Evolutionary conservation across 352 stramenopile genomes (phyloP), one percentile per base, ranked within the genome.

Genomic region (Globisporangium nagaii): DNA sequence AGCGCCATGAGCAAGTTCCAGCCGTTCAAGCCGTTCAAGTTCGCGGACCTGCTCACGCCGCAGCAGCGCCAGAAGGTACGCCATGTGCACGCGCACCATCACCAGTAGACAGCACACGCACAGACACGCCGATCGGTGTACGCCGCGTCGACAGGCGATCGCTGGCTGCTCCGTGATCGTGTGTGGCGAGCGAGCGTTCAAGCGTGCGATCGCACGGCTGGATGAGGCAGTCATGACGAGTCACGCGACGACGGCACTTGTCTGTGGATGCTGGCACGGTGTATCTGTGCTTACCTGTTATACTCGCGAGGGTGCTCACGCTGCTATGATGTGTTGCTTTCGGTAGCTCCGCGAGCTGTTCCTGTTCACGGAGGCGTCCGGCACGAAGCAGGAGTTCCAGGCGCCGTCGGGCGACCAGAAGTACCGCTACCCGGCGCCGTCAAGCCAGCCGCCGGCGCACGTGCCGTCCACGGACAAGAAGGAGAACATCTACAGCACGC

Each of bases 1-100:
- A 37, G 39, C 34, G 77, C 28, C 50, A 91, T 85, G 73, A 91
- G 74, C 75, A 79, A 84, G 65, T 93, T 78, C 77, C 73, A 89
- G 68, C 83, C 83, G 27, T 93, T 91, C 64, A 85, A 89, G 65
- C 79, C 78, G 64, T 91, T 90, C 65, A 63, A 73, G 68, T 88
- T 86, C 67, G 65, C 84, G 65, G 75, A 81, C 25, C 65, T 90
- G 47, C 68, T 93, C 64, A 75, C 80, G 41, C 68, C 69, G 17
- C 69, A 80, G 42, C 59, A 89, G 52, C 83, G 83, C 48, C 69
- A 87, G 65, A 87, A 85, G 63, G 75, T 88, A 52, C 39, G 63
- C 49, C 17, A 12, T 13, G 13, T 50, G 24, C 36, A 37, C 22
- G 45, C 36, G 24, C 10, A 8, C n/a, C n/a, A n/a, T n/a, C n/a